Base-by-base conservation (phyloP, 2,329 filamentous ascomycete species). In the Xylaria arbuscula region DNA sequence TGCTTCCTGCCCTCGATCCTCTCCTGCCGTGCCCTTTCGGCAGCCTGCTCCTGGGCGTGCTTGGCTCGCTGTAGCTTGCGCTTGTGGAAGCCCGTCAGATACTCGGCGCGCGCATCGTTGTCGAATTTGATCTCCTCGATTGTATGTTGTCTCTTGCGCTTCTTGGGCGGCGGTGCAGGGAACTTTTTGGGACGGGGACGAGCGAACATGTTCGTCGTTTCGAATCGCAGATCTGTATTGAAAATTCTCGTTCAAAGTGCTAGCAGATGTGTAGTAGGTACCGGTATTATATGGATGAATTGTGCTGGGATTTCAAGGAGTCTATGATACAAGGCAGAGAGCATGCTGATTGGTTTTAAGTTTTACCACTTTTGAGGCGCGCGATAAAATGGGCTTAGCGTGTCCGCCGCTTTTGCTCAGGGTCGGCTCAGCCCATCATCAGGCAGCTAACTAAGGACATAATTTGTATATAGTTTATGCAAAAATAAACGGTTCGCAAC, bases 31-130 rank as follows among this genome's bases (percentile, higher is more conserved):
- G 90, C 93, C 78, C 87, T 90, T 80, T 93, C 91, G 54, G 88
- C 90, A 3, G 93, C 93, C 74, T 92, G 86, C 73, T 96, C 93
- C 77, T 96, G 92, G 1, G 95, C 95, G 80, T 90, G 85, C 83
- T 97, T 97, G 73, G 90, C 89, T 45, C 96, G 88, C 79, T 93
- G 92, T 62, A 92, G 83, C 81, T 98, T 98, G 80, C 96, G 91
- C 86, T 98, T 99, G 84, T 95, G 94, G 82, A 99, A 99, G 2
- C 96, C 96, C 0, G 94, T 98, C 66, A 99, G 86, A 78, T 93
- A 99, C 77, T 98, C 94, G 72, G 92, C 84, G 72, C 96, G 90
- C 54, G 92, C 92, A 69, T 86, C 85, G 69, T 87, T 83, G 82
- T 99, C 94, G 82, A 98, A 99, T 61, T 84, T 89, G 80, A 99